Base-by-base conservation (phyloP, 148 eudicot species). In the Hydrangea macrophylla region DNA sequence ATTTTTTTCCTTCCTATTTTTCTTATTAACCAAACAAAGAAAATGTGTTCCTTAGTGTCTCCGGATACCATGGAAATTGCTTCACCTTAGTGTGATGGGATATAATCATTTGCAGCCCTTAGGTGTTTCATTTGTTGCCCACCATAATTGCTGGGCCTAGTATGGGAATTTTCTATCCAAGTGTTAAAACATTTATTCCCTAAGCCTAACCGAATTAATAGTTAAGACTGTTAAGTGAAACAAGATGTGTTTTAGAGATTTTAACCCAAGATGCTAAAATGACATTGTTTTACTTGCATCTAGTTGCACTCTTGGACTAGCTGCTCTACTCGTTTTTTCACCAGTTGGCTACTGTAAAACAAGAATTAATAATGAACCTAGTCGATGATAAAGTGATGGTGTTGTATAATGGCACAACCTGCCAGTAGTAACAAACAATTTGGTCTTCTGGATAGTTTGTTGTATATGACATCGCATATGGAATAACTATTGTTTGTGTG, bases 281-380 rank as follows among this genome's bases (percentile, higher is more conserved):
- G 17, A 42, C 11, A 11, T 2, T 42, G 48, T 42, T 42, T 42
- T 42, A 42, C 48, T 42, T 42, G n/a, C n/a, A n/a, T n/a, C n/a
- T n/a, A n/a, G n/a, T n/a, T n/a, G 48, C 11, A 11, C 11, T 2
- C 18, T 42, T 42, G 48, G 48, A 11, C 1, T 3, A 42, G 48
- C n/a, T n/a, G n/a, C n/a, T n/a, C n/a, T n/a, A n/a, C n/a, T 50
- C 25, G 7, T 13, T 39, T 35, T 54, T 17, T 40, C 20, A 37
- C 36, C 50, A 1, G n/a, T n/a, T 20, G 3, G 27, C 7, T 25
- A 23, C 80, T 88, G n/a, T 26, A 83, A 11, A 44, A 31, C n/a
- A n/a, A n/a, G n/a, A n/a, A n/a, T n/a, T n/a, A n/a, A n/a, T n/a
- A n/a, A n/a, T n/a, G n/a, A n/a, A n/a, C n/a, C n/a, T n/a, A n/a